Conservation (phyloP, 1,284 basidiomycete species). For the Fistulinella cinereoalba region DNA sequence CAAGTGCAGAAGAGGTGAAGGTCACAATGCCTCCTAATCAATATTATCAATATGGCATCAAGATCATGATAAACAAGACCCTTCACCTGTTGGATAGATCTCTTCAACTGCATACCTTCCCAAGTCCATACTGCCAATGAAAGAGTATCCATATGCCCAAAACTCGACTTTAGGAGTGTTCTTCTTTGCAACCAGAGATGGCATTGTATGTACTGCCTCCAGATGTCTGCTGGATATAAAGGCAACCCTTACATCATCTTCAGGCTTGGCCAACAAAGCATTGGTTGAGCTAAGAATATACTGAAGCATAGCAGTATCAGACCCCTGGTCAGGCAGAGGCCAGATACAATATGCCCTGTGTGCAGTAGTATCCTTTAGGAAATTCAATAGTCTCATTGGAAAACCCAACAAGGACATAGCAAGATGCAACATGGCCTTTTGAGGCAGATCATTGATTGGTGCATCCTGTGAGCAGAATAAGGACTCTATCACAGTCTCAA, state of each 20-base stretch:
- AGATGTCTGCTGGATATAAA: slow-evolving; percentile 65
- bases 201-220: slow-evolving; percentile 44
- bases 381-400: slow-evolving; percentile 27
- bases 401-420: slow-evolving; percentile 25
- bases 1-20: slow-evolving; percentile 58
- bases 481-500: slow-evolving; percentile 13
- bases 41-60: slow-evolving; percentile 1
- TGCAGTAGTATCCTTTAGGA: slow-evolving; percentile 19
- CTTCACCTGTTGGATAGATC: slow-evolving; percentile 61
- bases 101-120: slow-evolving; percentile 58
- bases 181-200: slow-evolving; percentile 45
- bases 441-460: slow-evolving; percentile 1
- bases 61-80: slow-evolving; percentile 6
- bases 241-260: slow-evolving; percentile 45
- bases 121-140: no score
- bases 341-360: slow-evolving; percentile 41
- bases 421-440: slow-evolving; percentile 19
- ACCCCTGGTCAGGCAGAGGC: slow-evolving; percentile 30
- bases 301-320: slow-evolving; percentile 48
- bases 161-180: slow-evolving; percentile 49
- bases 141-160: slow-evolving; percentile 64
- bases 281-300: slow-evolving; percentile 45
- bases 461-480: background rate
- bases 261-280: slow-evolving; percentile 37
- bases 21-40: slow-evolving; percentile 70